Base-by-base conservation (phyloP, 352 stramenopile species). In the Pythium phragmitis region DNA sequence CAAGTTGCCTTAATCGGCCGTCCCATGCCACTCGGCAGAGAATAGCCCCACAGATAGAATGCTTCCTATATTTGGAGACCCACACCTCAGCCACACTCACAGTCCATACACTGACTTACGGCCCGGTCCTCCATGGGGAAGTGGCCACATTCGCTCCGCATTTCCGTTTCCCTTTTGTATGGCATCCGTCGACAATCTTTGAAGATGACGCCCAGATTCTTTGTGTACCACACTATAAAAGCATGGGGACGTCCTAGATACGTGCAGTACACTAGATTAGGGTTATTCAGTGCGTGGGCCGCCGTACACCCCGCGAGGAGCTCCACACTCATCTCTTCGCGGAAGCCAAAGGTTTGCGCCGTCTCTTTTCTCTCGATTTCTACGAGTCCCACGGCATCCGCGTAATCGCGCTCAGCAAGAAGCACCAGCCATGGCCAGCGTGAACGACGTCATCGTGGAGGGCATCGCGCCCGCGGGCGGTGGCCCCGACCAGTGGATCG, bases 401-500 rank as follows among this genome's bases (percentile, higher is more conserved):
- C 12, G 21, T 21, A 21, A 21, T 30, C 26, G 26, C 7, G 4
- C 48, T n/a, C 12, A 30, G 23, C 34, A 30, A 30, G 26, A 30
- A 30, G 26, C 51, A 4, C 5, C 13, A 11, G 58, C 14, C 23
- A 64, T 88, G 69, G 79, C 78, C 63, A 91, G 73, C 70, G 73
- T 80, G 69, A 88, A 85, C 68, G 80, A 92, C 63, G 74, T 78
- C 48, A 70, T 63, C 46, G 61, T 88, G 51, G 76, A 84, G 57
- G 73, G 82, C 46, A 67, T 87, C 47, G 80, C 79, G 69, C 70
- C 76, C 59, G 60, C 57, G 34, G 77, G 82, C 59, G 82, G 84
- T 48, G 87, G 87, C 9, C 85, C 85, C 13, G 82, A 92, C 61
- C 68, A 93, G 70, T 96, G 89, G 87, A 92, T 96, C 66, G 88